A percentile compares a stretch with the other conserved stretches of the same genome.
Evolutionary conservation across 2,329 filamentous ascomycete genomes (phyloP).

Genomic region (Blastomyces parvus): DNA sequence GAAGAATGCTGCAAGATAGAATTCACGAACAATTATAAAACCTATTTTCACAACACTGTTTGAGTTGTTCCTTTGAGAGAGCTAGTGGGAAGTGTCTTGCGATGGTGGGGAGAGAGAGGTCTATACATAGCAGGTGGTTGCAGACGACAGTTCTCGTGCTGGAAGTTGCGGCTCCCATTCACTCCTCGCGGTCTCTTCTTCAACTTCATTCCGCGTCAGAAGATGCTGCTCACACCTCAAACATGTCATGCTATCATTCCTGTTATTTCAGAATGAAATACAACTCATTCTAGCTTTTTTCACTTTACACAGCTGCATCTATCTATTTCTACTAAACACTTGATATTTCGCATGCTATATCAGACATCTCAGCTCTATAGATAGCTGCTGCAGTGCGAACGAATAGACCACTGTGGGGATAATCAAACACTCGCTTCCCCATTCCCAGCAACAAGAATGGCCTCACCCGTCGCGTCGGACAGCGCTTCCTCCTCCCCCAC

Average conservation of each 20-base stretch:
- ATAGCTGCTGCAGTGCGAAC: background rate
- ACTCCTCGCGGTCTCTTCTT: background rate
- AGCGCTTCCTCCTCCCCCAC: background rate
- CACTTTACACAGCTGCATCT: background rate
- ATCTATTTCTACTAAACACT: background rate
- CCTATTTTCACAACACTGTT: background rate
- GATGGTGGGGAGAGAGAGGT: no score
- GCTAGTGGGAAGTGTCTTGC: no score
- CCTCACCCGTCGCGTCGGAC: background rate
- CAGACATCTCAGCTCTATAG: background rate
- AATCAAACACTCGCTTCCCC: background rate
- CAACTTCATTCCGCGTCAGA: background rate
- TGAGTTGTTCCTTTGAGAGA: background rate
- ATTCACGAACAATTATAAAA: background rate
- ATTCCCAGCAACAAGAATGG: background rate
- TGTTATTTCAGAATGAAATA: background rate
- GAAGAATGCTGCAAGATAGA: background rate
- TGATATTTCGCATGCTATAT: background rate
- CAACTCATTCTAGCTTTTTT: background rate
- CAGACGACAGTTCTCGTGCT: background rate
- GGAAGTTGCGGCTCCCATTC: no score
- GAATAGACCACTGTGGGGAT: no score
- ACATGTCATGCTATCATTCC: background rate
- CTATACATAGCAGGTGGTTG: no score
- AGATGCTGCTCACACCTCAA: background rate